Percentiles rank a stretch among this genome's conserved stretches.
These are phyloP conservation scores for Pseudopyricularia cyperi DNA, from an alignment of 2,329 filamentous ascomycete genomes.

Conservation along the genomic window DNA sequence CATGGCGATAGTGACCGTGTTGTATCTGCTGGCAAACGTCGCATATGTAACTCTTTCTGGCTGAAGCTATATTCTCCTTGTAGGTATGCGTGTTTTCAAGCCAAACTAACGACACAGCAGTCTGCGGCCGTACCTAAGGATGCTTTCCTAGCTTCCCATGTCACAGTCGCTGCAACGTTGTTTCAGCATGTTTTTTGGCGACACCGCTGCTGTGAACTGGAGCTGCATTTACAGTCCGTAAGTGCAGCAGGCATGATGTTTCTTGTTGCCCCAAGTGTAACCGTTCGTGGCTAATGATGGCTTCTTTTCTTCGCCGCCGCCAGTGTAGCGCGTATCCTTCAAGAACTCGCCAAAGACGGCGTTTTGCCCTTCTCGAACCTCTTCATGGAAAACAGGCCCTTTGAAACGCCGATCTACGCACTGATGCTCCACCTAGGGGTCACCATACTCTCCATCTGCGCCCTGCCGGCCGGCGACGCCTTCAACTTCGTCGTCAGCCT, in stretches of 20 bases:
- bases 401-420: neutral
- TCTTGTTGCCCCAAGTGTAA: too few species aligned
- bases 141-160: too few species aligned
- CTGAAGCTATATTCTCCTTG: neutral
- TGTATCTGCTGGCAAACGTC: conserved; percentile 22
- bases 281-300: too few species aligned
- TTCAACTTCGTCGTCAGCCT: neutral
- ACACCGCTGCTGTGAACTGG: too few species aligned
- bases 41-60: conserved; percentile 16
- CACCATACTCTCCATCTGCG: neutral
- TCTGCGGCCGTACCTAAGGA: too few species aligned
- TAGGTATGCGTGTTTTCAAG: too few species aligned
- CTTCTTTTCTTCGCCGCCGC: too few species aligned
- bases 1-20: conserved; percentile 16
- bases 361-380: conserved; percentile 20
- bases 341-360: conserved; percentile 21
- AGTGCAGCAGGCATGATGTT: too few species aligned
- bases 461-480: neutral
- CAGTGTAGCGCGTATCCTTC: conserved; percentile 11
- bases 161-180: too few species aligned
- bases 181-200: too few species aligned
- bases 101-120: too few species aligned
- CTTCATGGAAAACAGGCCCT: conserved; percentile 7
- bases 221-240: too few species aligned
- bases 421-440: neutral